Conservation (phyloP, 164 flowering plant species). For the Macadamia integrifolia region DNA sequence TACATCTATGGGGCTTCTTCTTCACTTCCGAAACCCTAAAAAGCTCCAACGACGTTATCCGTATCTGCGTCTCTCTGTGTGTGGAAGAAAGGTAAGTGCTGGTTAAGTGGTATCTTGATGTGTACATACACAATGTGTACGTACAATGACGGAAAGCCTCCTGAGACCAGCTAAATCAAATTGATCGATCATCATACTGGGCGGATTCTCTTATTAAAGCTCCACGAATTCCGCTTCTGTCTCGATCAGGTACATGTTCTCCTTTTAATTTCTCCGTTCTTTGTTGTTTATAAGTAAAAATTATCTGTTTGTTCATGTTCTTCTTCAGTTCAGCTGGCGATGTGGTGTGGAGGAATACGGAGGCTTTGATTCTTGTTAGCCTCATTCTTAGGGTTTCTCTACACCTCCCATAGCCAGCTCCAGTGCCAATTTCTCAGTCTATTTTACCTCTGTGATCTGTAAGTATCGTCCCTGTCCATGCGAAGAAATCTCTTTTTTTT, state of each 20-base stretch:
- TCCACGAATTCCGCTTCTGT: conserved; percentile 10
- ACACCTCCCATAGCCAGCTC: conserved; percentile 4
- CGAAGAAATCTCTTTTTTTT: neutral
- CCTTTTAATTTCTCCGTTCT: neutral
- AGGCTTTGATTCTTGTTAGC: neutral
- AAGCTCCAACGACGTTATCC: too few relatives aligned
- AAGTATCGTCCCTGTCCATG: neutral
- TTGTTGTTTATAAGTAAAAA: neutral
- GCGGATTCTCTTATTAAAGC: neutral
- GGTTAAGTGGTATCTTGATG: neutral
- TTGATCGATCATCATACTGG: conserved; percentile 10
- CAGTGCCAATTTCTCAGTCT: neutral
- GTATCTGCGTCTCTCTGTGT: too few relatives aligned
- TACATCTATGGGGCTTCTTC: too few relatives aligned
- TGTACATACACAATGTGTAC: neutral
- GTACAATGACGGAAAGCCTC: neutral
- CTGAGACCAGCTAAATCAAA: neutral
- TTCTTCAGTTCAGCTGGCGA: neutral
- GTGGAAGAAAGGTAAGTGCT: neutral
- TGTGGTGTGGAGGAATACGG: neutral
- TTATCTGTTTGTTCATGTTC: neutral
- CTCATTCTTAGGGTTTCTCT: neutral
- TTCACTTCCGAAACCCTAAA: too few relatives aligned
- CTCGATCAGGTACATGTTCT: conserved; percentile 10
- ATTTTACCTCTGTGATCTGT: neutral